phyloP scores from a whole-genome alignment of 306 rosid species.

The peach (Prunus persica) region DNA sequence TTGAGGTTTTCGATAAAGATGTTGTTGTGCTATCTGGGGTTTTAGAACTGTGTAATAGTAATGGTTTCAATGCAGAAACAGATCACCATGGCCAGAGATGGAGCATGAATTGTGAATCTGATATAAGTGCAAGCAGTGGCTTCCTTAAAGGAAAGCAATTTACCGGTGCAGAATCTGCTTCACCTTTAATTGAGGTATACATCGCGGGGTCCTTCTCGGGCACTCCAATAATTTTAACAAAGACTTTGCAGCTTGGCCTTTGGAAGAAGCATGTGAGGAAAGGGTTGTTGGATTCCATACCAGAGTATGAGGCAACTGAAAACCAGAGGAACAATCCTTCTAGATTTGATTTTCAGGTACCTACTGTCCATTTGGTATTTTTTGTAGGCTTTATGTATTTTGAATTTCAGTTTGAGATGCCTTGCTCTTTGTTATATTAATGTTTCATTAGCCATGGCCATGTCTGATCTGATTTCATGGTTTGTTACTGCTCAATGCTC shows the following conservation, averaged over 20 bases:
- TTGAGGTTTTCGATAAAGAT: conserved; percentile 69
- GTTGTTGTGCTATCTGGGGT: conserved; percentile 59
- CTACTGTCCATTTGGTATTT: not conserved
- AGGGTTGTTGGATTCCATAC: conserved; percentile 56
- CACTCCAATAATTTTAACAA: conserved; percentile 72
- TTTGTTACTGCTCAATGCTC: not conserved
- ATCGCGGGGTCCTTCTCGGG: conserved; percentile 67
- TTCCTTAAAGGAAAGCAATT: conserved; percentile 53
- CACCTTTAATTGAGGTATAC: conserved; percentile 70
- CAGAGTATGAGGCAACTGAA: conserved; percentile 59
- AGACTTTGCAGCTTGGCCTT: conserved; percentile 47
- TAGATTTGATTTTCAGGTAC: conserved; percentile 53
- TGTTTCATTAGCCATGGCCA: not conserved
- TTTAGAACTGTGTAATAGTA: conserved; percentile 44
- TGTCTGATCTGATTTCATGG: not conserved
- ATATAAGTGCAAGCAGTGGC: conserved; percentile 37
- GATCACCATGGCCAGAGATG: conserved; percentile 45
- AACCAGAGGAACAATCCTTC: conserved; percentile 39
- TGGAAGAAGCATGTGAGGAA: conserved; percentile 52
- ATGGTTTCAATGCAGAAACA: conserved; percentile 36
- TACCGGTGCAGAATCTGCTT: conserved; percentile 37
- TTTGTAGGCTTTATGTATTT: not conserved
- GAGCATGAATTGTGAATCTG: conserved; percentile 66
- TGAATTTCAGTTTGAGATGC: not conserved
- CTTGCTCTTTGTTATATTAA: not conserved